Conservation (phyloP, 2,329 filamentous ascomycete genomes). For the Xylariaceae sp. region DNA sequence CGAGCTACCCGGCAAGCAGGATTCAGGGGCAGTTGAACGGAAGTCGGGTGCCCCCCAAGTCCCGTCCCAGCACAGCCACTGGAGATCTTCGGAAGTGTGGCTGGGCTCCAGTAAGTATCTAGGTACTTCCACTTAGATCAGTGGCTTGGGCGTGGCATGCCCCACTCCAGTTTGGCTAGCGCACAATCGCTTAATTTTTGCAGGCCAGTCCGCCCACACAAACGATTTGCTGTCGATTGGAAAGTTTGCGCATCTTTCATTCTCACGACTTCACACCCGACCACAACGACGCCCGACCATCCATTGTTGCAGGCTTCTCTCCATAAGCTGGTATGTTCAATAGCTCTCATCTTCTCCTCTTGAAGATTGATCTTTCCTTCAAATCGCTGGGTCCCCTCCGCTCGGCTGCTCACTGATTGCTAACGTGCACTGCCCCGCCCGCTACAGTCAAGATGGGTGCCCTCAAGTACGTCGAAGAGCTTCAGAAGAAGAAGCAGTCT, state of each 20-base stretch:
- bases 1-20: too few species aligned
- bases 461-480: slow-evolving; percentile 99
- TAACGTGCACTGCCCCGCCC: slow-evolving; percentile 19
- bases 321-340: slow-evolving; percentile 33
- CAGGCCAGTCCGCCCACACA: slow-evolving; percentile 22
- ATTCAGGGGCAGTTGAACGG: too few species aligned
- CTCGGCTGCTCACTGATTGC: neutral
- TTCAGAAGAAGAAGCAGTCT: slow-evolving; percentile 99
- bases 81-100: too few species aligned
- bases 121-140: too few species aligned
- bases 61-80: too few species aligned
- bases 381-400: too few species aligned
- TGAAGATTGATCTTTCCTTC: too few species aligned
- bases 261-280: slow-evolving; percentile 22
- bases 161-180: slow-evolving; percentile 12
- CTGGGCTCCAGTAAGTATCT: too few species aligned
- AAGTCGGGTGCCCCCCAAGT: too few species aligned
- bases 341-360: neutral
- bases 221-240: slow-evolving; percentile 24
- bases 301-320: slow-evolving; percentile 33
- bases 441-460: slow-evolving; percentile 82
- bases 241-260: slow-evolving; percentile 25
- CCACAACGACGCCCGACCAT: slow-evolving; percentile 32
- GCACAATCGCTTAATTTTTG: slow-evolving; percentile 28
- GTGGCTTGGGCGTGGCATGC: neutral